Evolutionary conservation across 2,329 filamentous ascomycete species (phyloP).

Genomic region (Epichloe elymi): DNA sequence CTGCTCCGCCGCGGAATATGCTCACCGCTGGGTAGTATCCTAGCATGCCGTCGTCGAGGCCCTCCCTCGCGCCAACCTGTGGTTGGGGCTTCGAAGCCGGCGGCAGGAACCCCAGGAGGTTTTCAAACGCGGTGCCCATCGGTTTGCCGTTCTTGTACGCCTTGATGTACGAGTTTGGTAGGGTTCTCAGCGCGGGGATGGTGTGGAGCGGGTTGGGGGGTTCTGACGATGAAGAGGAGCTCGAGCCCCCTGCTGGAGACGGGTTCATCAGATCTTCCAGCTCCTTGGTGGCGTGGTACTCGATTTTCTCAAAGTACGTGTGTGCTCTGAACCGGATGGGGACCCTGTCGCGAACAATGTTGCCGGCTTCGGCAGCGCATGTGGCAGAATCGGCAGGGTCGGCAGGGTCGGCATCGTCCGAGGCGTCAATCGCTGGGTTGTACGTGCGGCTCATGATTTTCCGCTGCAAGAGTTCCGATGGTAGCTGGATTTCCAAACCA

Average conservation of each 20-base stretch:
- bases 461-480: slow-evolving; percentile 70
- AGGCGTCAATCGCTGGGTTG: slow-evolving; percentile 68
- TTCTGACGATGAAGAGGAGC: slow-evolving; percentile 34
- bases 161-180: slow-evolving; percentile 75
- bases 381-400: no score
- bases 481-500: slow-evolving; percentile 82
- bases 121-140: slow-evolving; percentile 77
- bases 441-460: slow-evolving; percentile 81
- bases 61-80: slow-evolving; percentile 66
- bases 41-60: slow-evolving; percentile 85
- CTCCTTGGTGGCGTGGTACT: slow-evolving; percentile 77
- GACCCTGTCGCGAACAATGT: slow-evolving; percentile 89
- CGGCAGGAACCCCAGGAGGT: slow-evolving; percentile 81
- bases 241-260: slow-evolving; percentile 32
- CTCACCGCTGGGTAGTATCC: slow-evolving; percentile 93
- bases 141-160: slow-evolving; percentile 86
- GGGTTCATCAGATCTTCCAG: slow-evolving; percentile 75
- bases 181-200: slow-evolving; percentile 62
- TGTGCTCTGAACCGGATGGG: slow-evolving; percentile 90
- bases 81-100: slow-evolving; percentile 66
- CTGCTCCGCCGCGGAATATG: slow-evolving; percentile 80
- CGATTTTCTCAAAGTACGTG: slow-evolving; percentile 86
- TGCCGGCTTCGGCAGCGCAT: slow-evolving; percentile 45
- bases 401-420: slow-evolving; percentile 30
- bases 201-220: slow-evolving; percentile 60